These are phyloP conservation scores for Xerocomellus chrysenteron DNA, from an alignment of 768 basidiomycete genomes.

Conservation along the genomic window DNA sequence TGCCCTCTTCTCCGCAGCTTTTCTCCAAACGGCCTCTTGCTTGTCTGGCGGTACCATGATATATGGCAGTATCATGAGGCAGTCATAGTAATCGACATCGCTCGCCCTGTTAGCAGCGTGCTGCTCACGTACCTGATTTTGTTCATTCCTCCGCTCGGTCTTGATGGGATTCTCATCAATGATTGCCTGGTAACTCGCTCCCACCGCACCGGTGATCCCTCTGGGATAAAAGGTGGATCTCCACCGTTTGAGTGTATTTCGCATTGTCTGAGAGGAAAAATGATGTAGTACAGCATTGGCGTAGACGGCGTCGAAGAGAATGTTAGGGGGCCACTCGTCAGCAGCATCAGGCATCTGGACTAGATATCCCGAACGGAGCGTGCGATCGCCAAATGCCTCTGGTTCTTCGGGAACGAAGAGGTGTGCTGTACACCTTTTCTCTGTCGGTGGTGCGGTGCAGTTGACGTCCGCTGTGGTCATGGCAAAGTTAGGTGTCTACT, in stretches of 20 bases:
- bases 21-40: background rate
- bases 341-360: background rate
- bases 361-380: background rate
- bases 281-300: background rate
- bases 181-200: background rate
- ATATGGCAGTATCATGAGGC: background rate
- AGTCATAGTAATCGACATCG: background rate
- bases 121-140: background rate
- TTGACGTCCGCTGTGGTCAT: background rate
- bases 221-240: background rate
- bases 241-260: background rate
- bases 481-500: slow-evolving; percentile 9
- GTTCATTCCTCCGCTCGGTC: background rate
- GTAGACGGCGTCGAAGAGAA: slow-evolving; percentile 8
- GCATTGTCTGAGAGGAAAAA: background rate
- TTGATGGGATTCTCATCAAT: background rate
- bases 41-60: background rate
- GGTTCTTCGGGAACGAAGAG: background rate
- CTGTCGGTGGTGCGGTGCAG: background rate
- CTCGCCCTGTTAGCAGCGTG: background rate
- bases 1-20: background rate
- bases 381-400: background rate
- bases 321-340: slow-evolving; percentile 1
- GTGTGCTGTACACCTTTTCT: background rate
- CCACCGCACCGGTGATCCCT: background rate